Evolutionary conservation across 1,139 yeast genomes (phyloP), one percentile per base, ranked within the genome.

Genomic region (Yamadazyma dushanensis): DNA sequence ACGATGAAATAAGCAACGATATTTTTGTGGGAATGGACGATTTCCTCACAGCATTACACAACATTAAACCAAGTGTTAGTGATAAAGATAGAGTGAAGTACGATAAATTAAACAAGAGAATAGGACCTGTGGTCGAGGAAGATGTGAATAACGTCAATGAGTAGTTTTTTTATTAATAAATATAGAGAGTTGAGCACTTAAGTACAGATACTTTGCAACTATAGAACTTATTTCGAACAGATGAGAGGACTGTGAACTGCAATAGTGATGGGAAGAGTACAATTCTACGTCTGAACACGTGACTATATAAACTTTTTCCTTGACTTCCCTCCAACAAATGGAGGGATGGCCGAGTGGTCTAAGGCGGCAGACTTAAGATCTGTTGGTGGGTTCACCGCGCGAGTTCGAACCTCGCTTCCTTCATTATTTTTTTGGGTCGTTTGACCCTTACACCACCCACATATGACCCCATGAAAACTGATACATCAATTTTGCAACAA

Each of bases 401-500:
- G 84, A 78, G 85, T 79, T 80, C 85, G 85, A 79, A 78, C 83
- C 85, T 78, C 85, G 84, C 85, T 76, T 74, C 84, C 83, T 77
- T 78, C 84, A 79, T 54, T 64, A 65, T 61, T 59, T 69, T 69
- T 70, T 59, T 28, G n/a, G 9, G n/a, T n/a, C n/a, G n/a, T 24
- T 24, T 22, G 8, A 9, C n/a, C 25, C 16, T 6, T 8, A 5
- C 6, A 21, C 8, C 24, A 21, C n/a, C 24, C 13, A 21, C 8
- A 10, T 21, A 21, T 5, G n/a, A 9, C 24, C n/a, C 5, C 5
- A 21, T 21, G 5, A 21, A 10, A 13, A 9, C 24, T 21, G n/a
- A n/a, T n/a, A n/a, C n/a, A n/a, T 21, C n/a, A 13, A 16, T 27
- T 27, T 27, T 27, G 30, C 30, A 27, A 19, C 22, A 17, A 27